A percentile compares a stretch with the other conserved stretches of the same genome.
These are phyloP conservation scores for Exophiala aquamarina DNA, from an alignment of 2,329 filamentous ascomycete species.

Conservation along the genomic window DNA sequence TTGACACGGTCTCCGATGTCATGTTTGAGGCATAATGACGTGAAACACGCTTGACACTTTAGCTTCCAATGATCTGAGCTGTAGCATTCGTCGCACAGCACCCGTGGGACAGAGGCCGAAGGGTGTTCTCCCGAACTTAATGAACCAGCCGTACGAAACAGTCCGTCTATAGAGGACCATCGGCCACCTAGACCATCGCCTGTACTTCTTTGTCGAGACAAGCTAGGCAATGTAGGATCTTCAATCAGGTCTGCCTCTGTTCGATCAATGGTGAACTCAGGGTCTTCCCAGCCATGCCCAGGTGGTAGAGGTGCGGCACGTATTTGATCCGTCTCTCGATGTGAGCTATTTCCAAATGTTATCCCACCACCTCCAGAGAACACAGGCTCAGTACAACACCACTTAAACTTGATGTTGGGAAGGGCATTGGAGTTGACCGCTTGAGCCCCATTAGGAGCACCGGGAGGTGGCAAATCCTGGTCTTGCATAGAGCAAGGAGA, in stretches of 20 bases:
- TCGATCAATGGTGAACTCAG: slow-evolving; percentile 44
- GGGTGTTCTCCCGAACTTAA: slow-evolving; percentile 14
- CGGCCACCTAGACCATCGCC: slow-evolving; percentile 23
- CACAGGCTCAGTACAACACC: slow-evolving; percentile 61
- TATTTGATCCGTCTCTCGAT: slow-evolving; percentile 55
- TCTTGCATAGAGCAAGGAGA: slow-evolving; percentile 62
- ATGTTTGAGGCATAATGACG: slow-evolving; percentile 59
- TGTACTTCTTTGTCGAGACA: background rate
- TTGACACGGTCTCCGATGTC: slow-evolving; percentile 55
- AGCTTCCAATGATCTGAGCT: slow-evolving; percentile 60
- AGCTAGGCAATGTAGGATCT: slow-evolving; percentile 8
- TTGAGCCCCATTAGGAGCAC: slow-evolving; percentile 28
- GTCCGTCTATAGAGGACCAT: slow-evolving; percentile 42
- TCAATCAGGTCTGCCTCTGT: slow-evolving; percentile 1
- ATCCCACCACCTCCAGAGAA: slow-evolving; percentile 62
- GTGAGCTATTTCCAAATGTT: slow-evolving; percentile 52
- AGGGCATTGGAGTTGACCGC: slow-evolving; percentile 36
- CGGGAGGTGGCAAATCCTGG: slow-evolving; percentile 28
- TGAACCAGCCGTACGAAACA: slow-evolving; percentile 33
- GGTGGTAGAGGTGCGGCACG: slow-evolving; percentile 58
- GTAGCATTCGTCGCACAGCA: slow-evolving; percentile 59
- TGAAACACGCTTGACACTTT: slow-evolving; percentile 58
- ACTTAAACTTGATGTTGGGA: slow-evolving; percentile 57
- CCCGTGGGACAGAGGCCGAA: slow-evolving; percentile 42
- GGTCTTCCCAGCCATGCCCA: slow-evolving; percentile 55